phyloP scores from a whole-genome alignment of 2,329 filamentous ascomycete genomes.

The Xylariaceae sp. region DNA sequence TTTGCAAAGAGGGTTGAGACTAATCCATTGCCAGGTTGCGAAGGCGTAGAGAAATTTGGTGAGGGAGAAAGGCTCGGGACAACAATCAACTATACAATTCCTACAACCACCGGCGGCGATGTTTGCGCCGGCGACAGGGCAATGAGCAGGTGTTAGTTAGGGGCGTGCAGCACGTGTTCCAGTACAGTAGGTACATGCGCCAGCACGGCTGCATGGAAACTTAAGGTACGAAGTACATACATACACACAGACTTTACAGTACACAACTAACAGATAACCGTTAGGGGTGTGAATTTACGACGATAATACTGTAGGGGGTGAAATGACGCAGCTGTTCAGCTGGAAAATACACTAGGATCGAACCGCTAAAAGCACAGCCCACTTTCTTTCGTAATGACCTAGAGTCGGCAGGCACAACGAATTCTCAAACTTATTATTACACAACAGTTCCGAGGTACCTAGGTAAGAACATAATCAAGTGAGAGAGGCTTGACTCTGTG shows the following conservation, averaged over 20 bases:
- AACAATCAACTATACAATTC: not conserved
- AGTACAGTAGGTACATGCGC: not conserved
- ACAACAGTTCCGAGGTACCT: constrained; percentile 23
- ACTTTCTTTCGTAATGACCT: constrained; percentile 29
- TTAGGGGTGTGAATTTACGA: too few species aligned
- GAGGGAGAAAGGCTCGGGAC: not conserved
- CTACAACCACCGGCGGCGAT: not conserved
- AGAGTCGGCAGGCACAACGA: constrained; percentile 25
- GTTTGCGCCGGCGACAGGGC: constrained; percentile 21
- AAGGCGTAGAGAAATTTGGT: not conserved
- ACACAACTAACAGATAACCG: too few species aligned
- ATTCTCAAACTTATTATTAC: constrained; percentile 17
- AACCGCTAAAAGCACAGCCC: constrained; percentile 24
- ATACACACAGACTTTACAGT: not conserved
- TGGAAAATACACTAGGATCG: constrained; percentile 1
- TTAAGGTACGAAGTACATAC: not conserved
- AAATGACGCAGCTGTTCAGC: not conserved
- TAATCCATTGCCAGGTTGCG: not conserved
- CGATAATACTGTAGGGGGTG: too few species aligned
- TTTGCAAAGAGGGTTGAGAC: not conserved
- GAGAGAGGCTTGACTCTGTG: not conserved
- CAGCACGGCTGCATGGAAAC: not conserved
- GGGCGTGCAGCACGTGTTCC: not conserved
- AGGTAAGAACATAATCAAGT: too few species aligned
- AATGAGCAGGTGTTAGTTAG: constrained; percentile 13